A percentile compares a stretch with the other conserved stretches of the same genome.
Evolutionary conservation across 2,329 filamentous ascomycete species (phyloP).

Genomic region (Tricladium varicosporioides): DNA sequence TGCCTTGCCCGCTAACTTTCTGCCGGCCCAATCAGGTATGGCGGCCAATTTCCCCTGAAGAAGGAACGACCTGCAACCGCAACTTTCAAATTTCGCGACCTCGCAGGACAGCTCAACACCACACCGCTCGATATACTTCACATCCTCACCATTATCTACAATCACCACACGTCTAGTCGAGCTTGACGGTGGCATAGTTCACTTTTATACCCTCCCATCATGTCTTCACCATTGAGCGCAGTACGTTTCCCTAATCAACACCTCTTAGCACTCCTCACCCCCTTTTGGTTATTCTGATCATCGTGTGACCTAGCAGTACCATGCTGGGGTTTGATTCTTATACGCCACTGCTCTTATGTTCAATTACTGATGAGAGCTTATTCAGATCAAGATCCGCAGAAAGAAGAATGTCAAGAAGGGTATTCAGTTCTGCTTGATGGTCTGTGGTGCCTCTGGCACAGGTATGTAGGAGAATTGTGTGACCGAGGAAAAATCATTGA

Average conservation of each 20-base stretch:
- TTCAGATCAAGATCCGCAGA: conserved; percentile 90
- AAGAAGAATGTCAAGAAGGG: conserved; percentile 97
- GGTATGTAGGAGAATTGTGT: conserved; percentile 55
- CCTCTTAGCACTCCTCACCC: conserved; percentile 20
- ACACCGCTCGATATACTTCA: conserved; percentile 20
- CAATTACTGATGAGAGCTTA: conserved; percentile 26
- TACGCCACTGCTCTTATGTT: conserved; percentile 18
- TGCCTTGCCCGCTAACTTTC: conserved; percentile 19
- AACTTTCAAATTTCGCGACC: conserved; percentile 29
- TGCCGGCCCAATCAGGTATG: neutral
- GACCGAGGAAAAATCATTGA: conserved; percentile 14
- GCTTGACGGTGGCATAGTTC: conserved; percentile 11
- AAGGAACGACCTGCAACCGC: conserved; percentile 23
- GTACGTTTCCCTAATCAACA: conserved; percentile 39
- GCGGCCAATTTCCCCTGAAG: conserved; percentile 24
- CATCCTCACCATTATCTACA: conserved; percentile 7
- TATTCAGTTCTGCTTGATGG: conserved; percentile 99
- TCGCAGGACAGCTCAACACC: conserved; percentile 19
- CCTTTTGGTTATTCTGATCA: conserved; percentile 32
- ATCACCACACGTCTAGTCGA: conserved; percentile 17
- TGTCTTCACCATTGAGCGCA: conserved; percentile 53
- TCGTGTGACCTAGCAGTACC: conserved; percentile 27
- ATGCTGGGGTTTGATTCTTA: conserved; percentile 26
- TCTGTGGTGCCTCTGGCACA: conserved; percentile 97
- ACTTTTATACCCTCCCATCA: conserved; percentile 33